Evolutionary conservation across 371 early-diverging fungal species (phyloP).

Genomic region (Mucor velutinosus): DNA sequence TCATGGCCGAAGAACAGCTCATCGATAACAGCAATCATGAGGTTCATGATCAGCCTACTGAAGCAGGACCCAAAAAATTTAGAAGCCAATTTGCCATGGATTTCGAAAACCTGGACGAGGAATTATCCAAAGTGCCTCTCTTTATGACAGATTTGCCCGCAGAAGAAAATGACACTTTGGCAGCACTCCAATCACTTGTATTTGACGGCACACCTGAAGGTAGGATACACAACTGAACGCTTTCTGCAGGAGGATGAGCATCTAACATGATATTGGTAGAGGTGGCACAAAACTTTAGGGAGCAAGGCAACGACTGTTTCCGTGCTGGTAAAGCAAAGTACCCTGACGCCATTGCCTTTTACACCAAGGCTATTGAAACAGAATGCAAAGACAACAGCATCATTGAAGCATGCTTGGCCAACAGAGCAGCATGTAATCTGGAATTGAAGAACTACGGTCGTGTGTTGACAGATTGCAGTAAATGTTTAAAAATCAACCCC

Average conservation of each 20-base stretch:
- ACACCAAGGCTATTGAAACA: conserved; percentile 85
- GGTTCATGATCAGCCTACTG: background rate
- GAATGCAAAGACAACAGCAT: conserved; percentile 78
- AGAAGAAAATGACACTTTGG: conserved; percentile 80
- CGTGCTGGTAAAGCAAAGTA: conserved; percentile 69
- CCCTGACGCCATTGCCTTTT: conserved; percentile 82
- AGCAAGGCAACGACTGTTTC: conserved; percentile 94
- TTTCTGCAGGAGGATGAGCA: background rate
- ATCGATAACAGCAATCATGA: background rate
- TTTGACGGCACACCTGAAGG: conserved; percentile 96
- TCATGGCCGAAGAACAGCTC: background rate
- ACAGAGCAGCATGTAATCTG: conserved; percentile 93
- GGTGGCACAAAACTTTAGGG: conserved; percentile 92
- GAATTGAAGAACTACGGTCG: conserved; percentile 79
- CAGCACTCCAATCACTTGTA: conserved; percentile 84
- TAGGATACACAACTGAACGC: conserved; percentile 22
- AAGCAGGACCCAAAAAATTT: conserved; percentile 30
- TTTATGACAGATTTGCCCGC: conserved; percentile 87
- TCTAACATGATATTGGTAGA: conserved; percentile 41
- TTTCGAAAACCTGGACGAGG: conserved; percentile 55
- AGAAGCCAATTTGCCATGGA: conserved; percentile 44
- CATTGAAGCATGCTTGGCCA: conserved; percentile 78
- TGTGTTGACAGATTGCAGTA: conserved; percentile 87
- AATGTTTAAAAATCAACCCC: conserved; percentile 78
- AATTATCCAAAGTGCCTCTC: conserved; percentile 80